phyloP scores from a whole-genome alignment of 441 rosid species.

The Cnidoscolus chayamansa region DNA sequence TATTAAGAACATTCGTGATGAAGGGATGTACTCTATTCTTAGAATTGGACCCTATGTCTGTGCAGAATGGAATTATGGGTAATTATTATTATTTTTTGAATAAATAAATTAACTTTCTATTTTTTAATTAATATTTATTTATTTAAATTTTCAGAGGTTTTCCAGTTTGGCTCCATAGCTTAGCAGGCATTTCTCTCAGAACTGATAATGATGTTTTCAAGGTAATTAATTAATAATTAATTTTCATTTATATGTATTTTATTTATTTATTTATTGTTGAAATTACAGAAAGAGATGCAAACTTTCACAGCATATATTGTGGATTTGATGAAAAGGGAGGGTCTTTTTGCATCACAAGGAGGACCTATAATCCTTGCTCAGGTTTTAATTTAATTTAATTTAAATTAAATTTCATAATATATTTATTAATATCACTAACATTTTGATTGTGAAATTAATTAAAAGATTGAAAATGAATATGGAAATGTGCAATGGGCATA shows the following conservation, averaged over 20 bases:
- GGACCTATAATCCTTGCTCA: slow-evolving; percentile 72
- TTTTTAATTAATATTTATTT: neutral
- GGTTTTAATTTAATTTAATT: slow-evolving; percentile 27
- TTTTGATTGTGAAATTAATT: neutral
- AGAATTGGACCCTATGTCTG: slow-evolving; percentile 65
- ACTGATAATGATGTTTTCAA: slow-evolving; percentile 42
- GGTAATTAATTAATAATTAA: slow-evolving; percentile 25
- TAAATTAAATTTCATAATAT: neutral
- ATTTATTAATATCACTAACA: neutral
- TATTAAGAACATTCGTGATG: slow-evolving; percentile 28
- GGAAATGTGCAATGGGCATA: slow-evolving; percentile 47
- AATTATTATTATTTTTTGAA: neutral
- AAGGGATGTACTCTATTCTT: slow-evolving; percentile 43
- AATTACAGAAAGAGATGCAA: slow-evolving; percentile 40
- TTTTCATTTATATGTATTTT: neutral
- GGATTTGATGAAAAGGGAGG: slow-evolving; percentile 48
- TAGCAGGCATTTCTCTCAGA: slow-evolving; percentile 42
- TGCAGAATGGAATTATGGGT: slow-evolving; percentile 73
- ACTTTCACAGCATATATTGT: slow-evolving; percentile 47
- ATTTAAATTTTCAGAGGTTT: slow-evolving; percentile 37
- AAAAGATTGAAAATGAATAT: slow-evolving; percentile 72
- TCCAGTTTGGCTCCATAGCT: slow-evolving; percentile 55
- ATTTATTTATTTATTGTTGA: neutral
- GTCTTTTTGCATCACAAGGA: slow-evolving; percentile 69
- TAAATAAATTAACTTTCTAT: no score